Evolutionary conservation across 768 basidiomycete species (phyloP), one percentile per base, ranked within the genome.

Genomic region (Podaxis mareebaensis): DNA sequence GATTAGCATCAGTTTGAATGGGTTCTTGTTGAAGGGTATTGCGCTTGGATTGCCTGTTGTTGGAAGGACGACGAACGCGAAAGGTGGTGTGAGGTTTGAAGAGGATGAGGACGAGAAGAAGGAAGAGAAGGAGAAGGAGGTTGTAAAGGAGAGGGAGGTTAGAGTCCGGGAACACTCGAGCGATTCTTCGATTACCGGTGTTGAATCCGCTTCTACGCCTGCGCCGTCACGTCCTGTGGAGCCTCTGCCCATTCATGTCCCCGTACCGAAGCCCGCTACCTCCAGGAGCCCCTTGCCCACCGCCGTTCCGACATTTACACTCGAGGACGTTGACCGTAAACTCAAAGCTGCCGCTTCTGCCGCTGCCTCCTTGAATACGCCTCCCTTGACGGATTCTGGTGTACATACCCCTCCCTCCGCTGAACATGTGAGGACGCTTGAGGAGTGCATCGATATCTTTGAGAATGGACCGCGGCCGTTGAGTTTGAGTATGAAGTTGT

Each of bases 1-100:
- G 2, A 83, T 96, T 64, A 92, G 90, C 64, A 90, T 98, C 63
- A 85, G 89, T 61, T 80, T 99, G 62, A 99, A 99, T 66, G 96
- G 95, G 3, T 98, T 93, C 71, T 81, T 98, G 15, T 83, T 99
- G 63, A 96, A 94, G 75, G 91, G 91, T 3, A 90, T 92, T 48
- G 89, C 88, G 0, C 85, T 85, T 11, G 88, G 85, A 33, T 68
- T 79, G 0, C 77, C 75, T 2, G 69, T 72, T 20, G 67, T 60
- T 40, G 68, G 66, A 39, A 36, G 58, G 60, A 69, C 67, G 60
- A 69, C 67, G 60, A 65, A 39, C 1, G 53, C 67, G 28, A 69
- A 66, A 49, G 67, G 71, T 15, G 74, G 70, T 36, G 74, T 75
- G 12, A 61, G 73, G 49, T 74, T 75, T 44, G 72, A 72, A 64